Evolutionary conservation across 306 rosid genomes (phyloP), one percentile per base, ranked within the genome.

Genomic region (Rubus idaeus): DNA sequence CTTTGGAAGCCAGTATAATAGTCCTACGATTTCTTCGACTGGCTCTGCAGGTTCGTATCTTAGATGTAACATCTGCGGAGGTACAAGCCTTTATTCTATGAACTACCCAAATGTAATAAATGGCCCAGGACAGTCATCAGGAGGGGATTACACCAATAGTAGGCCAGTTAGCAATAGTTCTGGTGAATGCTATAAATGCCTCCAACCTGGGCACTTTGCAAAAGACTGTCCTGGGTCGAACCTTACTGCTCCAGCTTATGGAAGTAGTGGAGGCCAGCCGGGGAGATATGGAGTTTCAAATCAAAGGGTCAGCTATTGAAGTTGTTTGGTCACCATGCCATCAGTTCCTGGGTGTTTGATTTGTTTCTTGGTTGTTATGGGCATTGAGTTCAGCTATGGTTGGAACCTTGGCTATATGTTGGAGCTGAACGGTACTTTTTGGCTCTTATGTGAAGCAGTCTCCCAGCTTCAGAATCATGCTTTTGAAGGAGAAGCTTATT

Each of bases 121-220:
- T 71, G 71, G 71, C 70, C 81, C 84, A 21, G 84, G 76, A 57
- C 87, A 57, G 74, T 60, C 89, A 26, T 30, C 50, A 3, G 97
- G 92, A 57, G 91, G 84, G 58, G 64, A 71, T 52, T 90, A 64
- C 21, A 37, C 78, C 12, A 90, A 57, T 76, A 84, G 87, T 77
- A 93, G 86, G 65, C 79, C 83, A 4, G 78, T 57, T 49, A 51
- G 80, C 23, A 81, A 82, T 50, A 70, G 11, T 30, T 57, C 93
- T 42, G 85, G 88, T 40, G 91, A 87, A 39, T 95, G 98, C 83
- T 92, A 77, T 74, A 95, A 95, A 81, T 95, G 98, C 83, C 86
- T 87, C 68, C 91, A 84, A 87, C 52, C 88, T 23, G 97, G 98
- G 40, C 97, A 94, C 53, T 90, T 91, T 93, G 93, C 96, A 10